Evolutionary conservation across 371 early-diverging fungal species (phyloP).

Genomic region (Mortierella sp.): DNA sequence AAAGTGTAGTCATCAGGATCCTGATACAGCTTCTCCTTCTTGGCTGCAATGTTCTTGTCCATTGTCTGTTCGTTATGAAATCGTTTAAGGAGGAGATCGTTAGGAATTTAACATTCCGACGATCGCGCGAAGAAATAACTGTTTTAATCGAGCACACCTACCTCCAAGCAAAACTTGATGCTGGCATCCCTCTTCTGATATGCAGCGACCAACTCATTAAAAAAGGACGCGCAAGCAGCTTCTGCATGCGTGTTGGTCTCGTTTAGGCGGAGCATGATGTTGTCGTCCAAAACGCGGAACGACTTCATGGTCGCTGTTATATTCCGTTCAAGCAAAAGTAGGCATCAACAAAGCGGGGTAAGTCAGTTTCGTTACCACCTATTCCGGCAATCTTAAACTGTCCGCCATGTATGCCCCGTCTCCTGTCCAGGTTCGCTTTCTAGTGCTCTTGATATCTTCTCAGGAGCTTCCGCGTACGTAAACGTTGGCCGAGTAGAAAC

Average conservation of each 20-base stretch:
- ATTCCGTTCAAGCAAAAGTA: not conserved
- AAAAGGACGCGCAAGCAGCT: slow-evolving; percentile 73
- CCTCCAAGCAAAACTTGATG: slow-evolving; percentile 77
- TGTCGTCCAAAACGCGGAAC: slow-evolving; percentile 83
- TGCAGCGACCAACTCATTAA: slow-evolving; percentile 73
- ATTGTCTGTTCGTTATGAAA: slow-evolving; percentile 68
- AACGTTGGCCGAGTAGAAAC: too few relatives aligned
- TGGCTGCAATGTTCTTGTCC: slow-evolving; percentile 67
- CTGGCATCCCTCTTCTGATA: slow-evolving; percentile 76
- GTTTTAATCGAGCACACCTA: slow-evolving; percentile 21
- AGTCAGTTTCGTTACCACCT: too few relatives aligned
- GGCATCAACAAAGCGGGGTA: slow-evolving; percentile 1
- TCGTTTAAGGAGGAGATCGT: too few relatives aligned
- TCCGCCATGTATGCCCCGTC: too few relatives aligned
- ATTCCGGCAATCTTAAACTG: not conserved
- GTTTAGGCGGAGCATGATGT: slow-evolving; percentile 82
- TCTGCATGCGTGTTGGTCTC: slow-evolving; percentile 75
- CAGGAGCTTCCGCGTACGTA: too few relatives aligned
- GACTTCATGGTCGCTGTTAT: slow-evolving; percentile 73
- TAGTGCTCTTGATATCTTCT: too few relatives aligned
- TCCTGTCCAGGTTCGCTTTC: too few relatives aligned
- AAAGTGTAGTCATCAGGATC: slow-evolving; percentile 72
- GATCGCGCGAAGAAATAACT: too few relatives aligned
- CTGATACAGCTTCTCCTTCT: slow-evolving; percentile 66
- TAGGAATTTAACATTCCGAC: too few relatives aligned